A percentile compares a stretch with the other conserved stretches of the same genome.
Evolutionary conservation across 2,329 filamentous ascomycete genomes (phyloP).

Genomic region (Bertia moriformis): DNA sequence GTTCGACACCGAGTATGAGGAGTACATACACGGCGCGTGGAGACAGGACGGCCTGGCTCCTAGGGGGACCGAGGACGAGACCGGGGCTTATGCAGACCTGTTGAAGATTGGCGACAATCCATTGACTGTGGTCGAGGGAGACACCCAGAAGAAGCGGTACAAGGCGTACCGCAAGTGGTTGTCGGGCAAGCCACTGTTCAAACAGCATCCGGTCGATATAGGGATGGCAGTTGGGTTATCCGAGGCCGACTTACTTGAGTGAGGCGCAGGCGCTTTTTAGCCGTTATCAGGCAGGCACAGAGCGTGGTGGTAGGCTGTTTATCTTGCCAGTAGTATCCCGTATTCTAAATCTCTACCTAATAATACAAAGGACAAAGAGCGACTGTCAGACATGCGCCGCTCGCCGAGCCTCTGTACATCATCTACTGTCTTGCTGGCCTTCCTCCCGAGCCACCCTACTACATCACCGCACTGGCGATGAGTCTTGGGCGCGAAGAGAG

Average conservation of each 20-base stretch:
- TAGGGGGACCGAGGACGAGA: constrained; percentile 43
- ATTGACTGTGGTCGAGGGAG: constrained; percentile 75
- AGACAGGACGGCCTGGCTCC: background rate
- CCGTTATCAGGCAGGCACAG: too few species aligned
- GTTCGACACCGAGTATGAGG: constrained; percentile 56
- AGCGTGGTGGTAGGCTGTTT: too few species aligned
- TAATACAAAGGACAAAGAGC: too few species aligned
- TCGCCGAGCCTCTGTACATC: too few species aligned
- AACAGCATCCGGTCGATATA: constrained; percentile 60
- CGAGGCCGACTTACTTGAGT: constrained; percentile 6
- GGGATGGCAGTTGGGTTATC: constrained; percentile 9
- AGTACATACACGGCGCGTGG: constrained; percentile 45
- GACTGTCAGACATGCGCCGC: too few species aligned
- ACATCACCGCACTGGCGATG: too few species aligned
- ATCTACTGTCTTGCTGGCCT: too few species aligned
- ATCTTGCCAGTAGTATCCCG: too few species aligned
- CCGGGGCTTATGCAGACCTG: constrained; percentile 63
- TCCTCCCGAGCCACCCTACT: too few species aligned
- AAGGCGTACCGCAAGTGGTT: constrained; percentile 95
- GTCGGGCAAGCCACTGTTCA: constrained; percentile 85
- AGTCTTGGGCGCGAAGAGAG: too few species aligned
- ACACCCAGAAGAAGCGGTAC: constrained; percentile 82
- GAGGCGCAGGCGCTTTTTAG: too few species aligned
- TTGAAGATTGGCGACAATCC: constrained; percentile 68
- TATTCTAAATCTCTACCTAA: too few species aligned